Conservation (phyloP, 257 asterid genomes). For the Nicotiana tomentosiformis region DNA sequence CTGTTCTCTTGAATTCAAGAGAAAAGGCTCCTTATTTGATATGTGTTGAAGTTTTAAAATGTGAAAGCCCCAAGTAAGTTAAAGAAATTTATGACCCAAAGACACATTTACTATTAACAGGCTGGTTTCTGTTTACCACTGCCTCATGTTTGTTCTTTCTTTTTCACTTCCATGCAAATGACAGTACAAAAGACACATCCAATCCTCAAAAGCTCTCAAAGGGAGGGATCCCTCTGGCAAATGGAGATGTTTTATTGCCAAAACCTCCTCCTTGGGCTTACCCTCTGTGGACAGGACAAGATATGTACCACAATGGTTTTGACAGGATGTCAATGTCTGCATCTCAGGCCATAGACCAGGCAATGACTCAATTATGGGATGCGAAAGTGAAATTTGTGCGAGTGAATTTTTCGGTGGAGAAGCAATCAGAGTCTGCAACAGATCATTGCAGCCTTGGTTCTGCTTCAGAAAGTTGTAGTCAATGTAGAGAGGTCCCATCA, state of each 20-base stretch:
- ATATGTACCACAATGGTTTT: conserved; percentile 63
- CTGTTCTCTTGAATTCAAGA: conserved; percentile 95
- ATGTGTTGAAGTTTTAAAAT: conserved; percentile 87
- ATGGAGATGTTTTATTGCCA: conserved; percentile 91
- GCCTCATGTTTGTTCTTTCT: conserved; percentile 3
- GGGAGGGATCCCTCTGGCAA: conserved; percentile 98
- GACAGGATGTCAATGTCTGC: conserved; percentile 90
- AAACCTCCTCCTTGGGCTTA: conserved; percentile 99
- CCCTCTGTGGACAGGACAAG: conserved; percentile 83
- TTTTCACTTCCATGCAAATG: conserved; percentile 26
- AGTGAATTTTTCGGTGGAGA: conserved; percentile 64
- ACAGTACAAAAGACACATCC: conserved; percentile 63
- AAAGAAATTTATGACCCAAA: conserved; percentile 2
- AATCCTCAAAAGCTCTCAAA: conserved; percentile 78
- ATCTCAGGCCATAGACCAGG: conserved; percentile 98
- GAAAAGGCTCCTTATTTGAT: conserved; percentile 98
- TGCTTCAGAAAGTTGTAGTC: conserved; percentile 28
- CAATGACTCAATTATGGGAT: conserved; percentile 92
- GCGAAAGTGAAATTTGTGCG: conserved; percentile 54
- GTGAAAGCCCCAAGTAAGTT: conserved; percentile 76
- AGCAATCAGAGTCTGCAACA: conserved; percentile 15
- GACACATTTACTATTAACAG: background rate
- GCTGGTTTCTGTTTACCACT: background rate
- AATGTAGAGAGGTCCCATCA: conserved; percentile 32
- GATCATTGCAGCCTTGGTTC: conserved; percentile 15